Base-by-base conservation (phyloP, 208 protist species). In the Leishmania mexicana region DNA sequence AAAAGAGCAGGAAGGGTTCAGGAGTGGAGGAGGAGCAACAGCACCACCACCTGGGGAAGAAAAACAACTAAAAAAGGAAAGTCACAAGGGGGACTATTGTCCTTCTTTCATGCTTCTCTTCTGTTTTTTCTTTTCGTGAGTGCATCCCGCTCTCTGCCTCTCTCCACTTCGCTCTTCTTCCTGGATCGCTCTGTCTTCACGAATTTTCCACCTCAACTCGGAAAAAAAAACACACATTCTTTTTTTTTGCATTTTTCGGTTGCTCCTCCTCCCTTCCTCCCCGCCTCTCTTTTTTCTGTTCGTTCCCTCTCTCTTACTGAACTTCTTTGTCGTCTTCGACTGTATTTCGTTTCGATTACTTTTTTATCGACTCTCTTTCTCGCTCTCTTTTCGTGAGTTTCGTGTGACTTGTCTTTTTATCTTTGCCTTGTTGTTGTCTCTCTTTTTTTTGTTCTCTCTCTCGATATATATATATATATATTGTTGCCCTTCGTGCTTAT, bases 351-450 rank as follows among this genome's bases (percentile, higher is more conserved):
- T 47, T 47, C 3, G 11, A 17, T 42, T 24, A 67, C 42, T 81
- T 62, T 58, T 78, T 86, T 73, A 19, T 84, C 17, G 31, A 79
- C 62, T 76, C 75, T 74, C n/a, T 78, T 35, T 81, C 54, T 76
- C 60, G 19, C 35, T 71, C 65, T 71, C 65, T 35, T 71, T 35
- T 8, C 28, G 28, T 47, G 65, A 51, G 76, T 72, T 49, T 24
- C 4, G 42, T 47, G 24, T 65, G 28, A 6, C 71, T 53, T 49
- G 13, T 78, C 11, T 13, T 60, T n/a, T 62, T n/a, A 51, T 80
- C 74, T 68, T 40, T 79, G 24, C 58, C 58, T 35, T 64, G 42
- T 64, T 62, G 54, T 40, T 24, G n/a, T 45, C 45, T 62, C n/a
- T 57, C 73, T 81, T n/a, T 49, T 49, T 72, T 65, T 68, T 6